Evolutionary conservation across 1,139 yeast genomes (phyloP).

Genomic region (Diutina scorzettiae): DNA sequence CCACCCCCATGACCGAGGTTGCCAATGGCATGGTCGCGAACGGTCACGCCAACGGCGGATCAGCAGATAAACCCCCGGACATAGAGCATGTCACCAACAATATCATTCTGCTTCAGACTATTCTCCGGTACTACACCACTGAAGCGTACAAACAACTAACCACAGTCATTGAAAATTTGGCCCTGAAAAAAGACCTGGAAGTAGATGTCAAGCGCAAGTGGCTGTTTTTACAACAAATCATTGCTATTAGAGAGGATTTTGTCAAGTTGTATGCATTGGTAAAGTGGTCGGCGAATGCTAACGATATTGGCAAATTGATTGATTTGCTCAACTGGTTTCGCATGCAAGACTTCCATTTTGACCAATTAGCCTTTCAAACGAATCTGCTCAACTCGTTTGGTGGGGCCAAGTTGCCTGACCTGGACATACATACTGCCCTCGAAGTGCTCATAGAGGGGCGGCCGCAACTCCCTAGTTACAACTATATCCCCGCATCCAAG

Average conservation of each 20-base stretch:
- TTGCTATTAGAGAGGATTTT: conserved; percentile 67
- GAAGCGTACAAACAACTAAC: conserved; percentile 56
- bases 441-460: conserved; percentile 73
- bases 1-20: conserved; percentile 5
- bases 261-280: conserved; percentile 72
- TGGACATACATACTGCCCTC: conserved; percentile 76
- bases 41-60: conserved; percentile 1
- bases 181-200: conserved; percentile 22
- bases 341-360: conserved; percentile 59
- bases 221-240: conserved; percentile 53
- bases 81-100: conserved; percentile 71
- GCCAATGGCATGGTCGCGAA: conserved; percentile 4
- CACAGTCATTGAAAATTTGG: conserved; percentile 47
- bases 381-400: conserved; percentile 52
- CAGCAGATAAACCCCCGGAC: conserved; percentile 17
- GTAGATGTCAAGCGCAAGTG: conserved; percentile 55
- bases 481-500: conserved; percentile 38
- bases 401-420: conserved; percentile 83
- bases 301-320: conserved; percentile 61
- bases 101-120: conserved; percentile 48
- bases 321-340: conserved; percentile 83
- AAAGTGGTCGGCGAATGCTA: conserved; percentile 73
- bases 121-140: conserved; percentile 48
- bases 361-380: conserved; percentile 40
- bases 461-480: conserved; percentile 64